Conservation (phyloP, 192 early-diverging fungal species). For the Coemansia sp. region DNA sequence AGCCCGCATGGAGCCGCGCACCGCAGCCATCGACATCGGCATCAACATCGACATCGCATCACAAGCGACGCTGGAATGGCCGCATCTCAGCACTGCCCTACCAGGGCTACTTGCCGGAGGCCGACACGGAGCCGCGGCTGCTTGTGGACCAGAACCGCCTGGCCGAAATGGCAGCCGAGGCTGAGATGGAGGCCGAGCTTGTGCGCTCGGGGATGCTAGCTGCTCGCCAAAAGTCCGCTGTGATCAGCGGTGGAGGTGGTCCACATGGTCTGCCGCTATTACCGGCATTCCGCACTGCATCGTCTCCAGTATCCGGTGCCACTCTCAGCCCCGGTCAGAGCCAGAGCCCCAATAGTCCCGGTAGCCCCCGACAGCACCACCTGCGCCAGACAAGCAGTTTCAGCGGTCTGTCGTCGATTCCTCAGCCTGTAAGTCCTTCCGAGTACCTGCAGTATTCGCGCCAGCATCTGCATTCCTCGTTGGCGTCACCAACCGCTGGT, state of each 20-base stretch:
- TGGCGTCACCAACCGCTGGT: too few species aligned
- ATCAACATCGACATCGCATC: constrained; percentile 5
- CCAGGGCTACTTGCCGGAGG: constrained; percentile 39
- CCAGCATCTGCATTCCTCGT: constrained; percentile 33
- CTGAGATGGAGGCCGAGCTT: constrained; percentile 45
- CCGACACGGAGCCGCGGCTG: constrained; percentile 9
- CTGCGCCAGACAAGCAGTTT: constrained; percentile 36
- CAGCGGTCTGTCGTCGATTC: constrained; percentile 25
- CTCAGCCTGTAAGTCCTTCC: constrained; percentile 38
- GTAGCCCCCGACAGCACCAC: too few species aligned
- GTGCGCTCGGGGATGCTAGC: constrained; percentile 42
- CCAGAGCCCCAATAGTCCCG: too few species aligned
- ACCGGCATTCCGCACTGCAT: constrained; percentile 23
- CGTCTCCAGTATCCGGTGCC: too few species aligned
- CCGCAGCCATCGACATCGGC: not conserved
- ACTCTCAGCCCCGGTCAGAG: too few species aligned
- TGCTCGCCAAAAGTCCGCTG: constrained; percentile 17
- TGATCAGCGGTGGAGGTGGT: too few species aligned
- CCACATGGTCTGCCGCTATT: constrained; percentile 8
- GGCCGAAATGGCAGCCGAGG: constrained; percentile 37
- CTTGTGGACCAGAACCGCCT: constrained; percentile 22
- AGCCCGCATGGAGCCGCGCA: not conserved
- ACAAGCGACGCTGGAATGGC: constrained; percentile 38
- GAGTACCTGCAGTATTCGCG: constrained; percentile 49
- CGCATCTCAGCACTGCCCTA: constrained; percentile 41